Evolutionary conservation across 352 stramenopile species (phyloP).

Genomic region (Thalassiosira livingstoniorum): DNA sequence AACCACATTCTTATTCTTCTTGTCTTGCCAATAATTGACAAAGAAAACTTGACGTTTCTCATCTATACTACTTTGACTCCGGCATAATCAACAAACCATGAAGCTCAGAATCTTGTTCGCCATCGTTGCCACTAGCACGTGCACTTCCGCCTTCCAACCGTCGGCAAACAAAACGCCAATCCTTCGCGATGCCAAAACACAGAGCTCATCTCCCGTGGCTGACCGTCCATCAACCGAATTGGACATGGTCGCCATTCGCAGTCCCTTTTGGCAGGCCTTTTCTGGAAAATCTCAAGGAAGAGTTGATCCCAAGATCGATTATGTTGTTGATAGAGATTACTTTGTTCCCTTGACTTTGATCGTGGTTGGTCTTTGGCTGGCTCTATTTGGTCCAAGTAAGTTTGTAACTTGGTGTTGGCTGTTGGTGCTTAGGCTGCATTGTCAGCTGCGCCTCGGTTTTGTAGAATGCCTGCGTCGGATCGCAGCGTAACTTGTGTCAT

Average conservation of each 20-base stretch:
- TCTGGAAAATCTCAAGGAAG: background rate
- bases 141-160: conserved; percentile 32
- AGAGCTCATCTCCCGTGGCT: background rate
- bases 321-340: conserved; percentile 56
- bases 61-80: too few species aligned
- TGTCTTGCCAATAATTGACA: too few species aligned
- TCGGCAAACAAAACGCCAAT: conserved; percentile 6
- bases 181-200: too few species aligned
- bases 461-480: too few species aligned
- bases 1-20: background rate
- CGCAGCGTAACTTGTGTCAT: too few species aligned
- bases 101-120: conserved; percentile 25
- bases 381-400: conserved; percentile 51
- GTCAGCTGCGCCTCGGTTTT: too few species aligned
- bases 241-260: conserved; percentile 56
- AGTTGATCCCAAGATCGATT: conserved; percentile 25
- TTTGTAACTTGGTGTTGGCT: conserved; percentile 1
- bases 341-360: conserved; percentile 47
- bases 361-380: conserved; percentile 51
- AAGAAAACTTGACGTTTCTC: too few species aligned
- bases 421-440: too few species aligned
- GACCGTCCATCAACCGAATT: conserved; percentile 18
- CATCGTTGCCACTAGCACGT: background rate
- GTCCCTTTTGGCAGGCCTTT: conserved; percentile 39
- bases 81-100: too few species aligned